Percentiles rank a stretch among this genome's conserved stretches.
Evolutionary conservation across 2,329 filamentous ascomycete genomes (phyloP).

Genomic region (Nigrospora sphaerica): DNA sequence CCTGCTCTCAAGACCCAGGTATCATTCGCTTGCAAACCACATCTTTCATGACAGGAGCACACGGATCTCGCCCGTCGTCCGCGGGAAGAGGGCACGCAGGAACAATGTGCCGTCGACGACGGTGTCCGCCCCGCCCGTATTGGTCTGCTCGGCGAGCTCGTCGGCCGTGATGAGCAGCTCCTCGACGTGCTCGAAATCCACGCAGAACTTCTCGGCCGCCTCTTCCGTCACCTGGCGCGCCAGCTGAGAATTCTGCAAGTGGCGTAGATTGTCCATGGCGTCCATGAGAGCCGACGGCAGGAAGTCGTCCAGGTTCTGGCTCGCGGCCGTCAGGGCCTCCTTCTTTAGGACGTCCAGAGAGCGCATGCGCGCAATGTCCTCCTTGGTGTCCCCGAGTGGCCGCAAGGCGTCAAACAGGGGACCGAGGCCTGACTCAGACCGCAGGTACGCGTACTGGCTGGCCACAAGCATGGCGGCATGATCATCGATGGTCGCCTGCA

Average conservation of each 20-base stretch:
- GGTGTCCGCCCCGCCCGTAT: constrained; percentile 6
- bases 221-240: constrained; percentile 73
- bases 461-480: constrained; percentile 53
- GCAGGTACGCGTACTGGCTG: constrained; percentile 66
- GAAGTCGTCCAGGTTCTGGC: constrained; percentile 80
- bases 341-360: constrained; percentile 51
- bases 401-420: constrained; percentile 53
- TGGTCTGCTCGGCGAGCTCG: constrained; percentile 20
- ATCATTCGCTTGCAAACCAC: background rate
- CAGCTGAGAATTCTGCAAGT: constrained; percentile 64
- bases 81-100: constrained; percentile 43
- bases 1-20: too few species aligned
- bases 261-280: constrained; percentile 72
- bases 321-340: constrained; percentile 54
- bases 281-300: constrained; percentile 90
- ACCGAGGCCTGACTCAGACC: constrained; percentile 66
- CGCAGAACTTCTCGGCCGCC: constrained; percentile 77
- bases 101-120: constrained; percentile 20
- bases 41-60: constrained; percentile 44
- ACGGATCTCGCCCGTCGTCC: constrained; percentile 53
- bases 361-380: constrained; percentile 48
- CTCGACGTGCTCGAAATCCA: constrained; percentile 65
- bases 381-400: constrained; percentile 23
- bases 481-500: constrained; percentile 49
- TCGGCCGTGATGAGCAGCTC: constrained; percentile 38